Percentiles rank a stretch among this genome's conserved stretches.
phyloP scores from a whole-genome alignment of 139 green algal genomes.

The Prasinococcaceae sp. region DNA sequence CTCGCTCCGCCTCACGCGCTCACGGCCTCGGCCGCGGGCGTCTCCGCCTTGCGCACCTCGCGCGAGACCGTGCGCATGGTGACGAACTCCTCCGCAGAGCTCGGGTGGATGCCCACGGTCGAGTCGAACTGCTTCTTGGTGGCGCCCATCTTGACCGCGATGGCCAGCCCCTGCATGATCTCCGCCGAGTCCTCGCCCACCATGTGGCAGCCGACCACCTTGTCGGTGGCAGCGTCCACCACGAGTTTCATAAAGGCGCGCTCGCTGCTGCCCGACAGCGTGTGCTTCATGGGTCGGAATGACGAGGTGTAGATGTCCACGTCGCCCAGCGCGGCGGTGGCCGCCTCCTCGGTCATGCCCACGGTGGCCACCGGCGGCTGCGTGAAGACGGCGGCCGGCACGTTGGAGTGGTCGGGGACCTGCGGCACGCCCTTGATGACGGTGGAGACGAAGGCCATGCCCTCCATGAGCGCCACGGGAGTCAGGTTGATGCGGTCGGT shows the following conservation, averaged over 20 bases:
- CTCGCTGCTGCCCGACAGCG: conserved; percentile 60
- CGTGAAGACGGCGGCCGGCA: conserved; percentile 71
- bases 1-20: too few relatives aligned
- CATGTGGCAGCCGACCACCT: conserved; percentile 82
- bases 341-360: conserved; percentile 78
- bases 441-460: conserved; percentile 82
- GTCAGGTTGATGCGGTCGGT: conserved; percentile 88
- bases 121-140: conserved; percentile 84
- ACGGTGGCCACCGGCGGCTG: conserved; percentile 74
- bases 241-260: conserved; percentile 68
- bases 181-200: conserved; percentile 75
- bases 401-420: conserved; percentile 59
- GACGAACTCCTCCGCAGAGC: conserved; percentile 88
- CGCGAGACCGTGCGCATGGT: conserved; percentile 57
- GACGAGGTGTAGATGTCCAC: conserved; percentile 80
- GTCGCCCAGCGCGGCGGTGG: conserved; percentile 38
- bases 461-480: conserved; percentile 88
- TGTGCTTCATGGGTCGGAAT: conserved; percentile 91
- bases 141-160: conserved; percentile 78
- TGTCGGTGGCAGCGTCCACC: conserved; percentile 61
- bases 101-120: conserved; percentile 81
- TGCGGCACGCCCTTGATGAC: conserved; percentile 58
- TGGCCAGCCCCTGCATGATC: conserved; percentile 86
- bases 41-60: conserved; percentile 7
- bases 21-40: too few relatives aligned